These are phyloP conservation scores for Hansfordia pulvinata DNA, from an alignment of 2,329 filamentous ascomycete species.

Conservation along the genomic window DNA sequence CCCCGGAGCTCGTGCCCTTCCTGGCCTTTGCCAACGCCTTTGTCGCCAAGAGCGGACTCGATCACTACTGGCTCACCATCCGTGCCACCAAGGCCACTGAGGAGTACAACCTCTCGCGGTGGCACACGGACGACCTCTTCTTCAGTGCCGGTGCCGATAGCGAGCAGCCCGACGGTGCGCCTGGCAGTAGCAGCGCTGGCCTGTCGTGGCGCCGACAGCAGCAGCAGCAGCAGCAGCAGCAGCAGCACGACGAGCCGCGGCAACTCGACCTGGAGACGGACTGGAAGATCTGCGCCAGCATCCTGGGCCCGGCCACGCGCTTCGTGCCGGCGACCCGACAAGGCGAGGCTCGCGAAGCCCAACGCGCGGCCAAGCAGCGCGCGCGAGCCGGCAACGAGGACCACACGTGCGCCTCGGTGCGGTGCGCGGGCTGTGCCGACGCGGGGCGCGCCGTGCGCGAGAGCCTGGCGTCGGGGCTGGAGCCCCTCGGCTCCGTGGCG, in stretches of 20 bases:
- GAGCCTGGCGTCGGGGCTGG: conserved; percentile 16
- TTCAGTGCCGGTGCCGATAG: conserved; percentile 12
- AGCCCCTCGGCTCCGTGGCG: conserved; percentile 8
- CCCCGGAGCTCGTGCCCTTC: conserved; percentile 22
- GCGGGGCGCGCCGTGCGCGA: conserved; percentile 24
- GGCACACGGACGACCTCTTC: conserved; percentile 36
- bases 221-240: conserved; percentile 1
- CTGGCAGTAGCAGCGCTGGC: no score
- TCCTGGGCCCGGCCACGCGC: conserved; percentile 30
- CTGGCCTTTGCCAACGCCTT: conserved; percentile 23
- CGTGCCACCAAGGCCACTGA: conserved; percentile 26
- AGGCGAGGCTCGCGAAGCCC: conserved; percentile 16
- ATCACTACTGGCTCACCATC: conserved; percentile 32
- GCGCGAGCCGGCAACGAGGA: no score
- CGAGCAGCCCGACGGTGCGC: conserved; percentile 1
- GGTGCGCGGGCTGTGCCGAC: conserved; percentile 27
- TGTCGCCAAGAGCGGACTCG: conserved; percentile 18
- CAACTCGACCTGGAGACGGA: conserved; percentile 19
- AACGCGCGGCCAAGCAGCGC: conserved; percentile 14
- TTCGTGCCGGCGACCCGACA: conserved; percentile 23
- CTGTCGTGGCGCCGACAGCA: conserved; percentile 4
- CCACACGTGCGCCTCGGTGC: conserved; percentile 26
- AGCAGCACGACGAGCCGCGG: no score
- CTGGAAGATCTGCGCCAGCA: conserved; percentile 33
- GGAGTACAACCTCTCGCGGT: conserved; percentile 29